Evolutionary conservation across 1,284 basidiomycete genomes (phyloP), one percentile per base, ranked within the genome.

Genomic region (Agaricales sp.): DNA sequence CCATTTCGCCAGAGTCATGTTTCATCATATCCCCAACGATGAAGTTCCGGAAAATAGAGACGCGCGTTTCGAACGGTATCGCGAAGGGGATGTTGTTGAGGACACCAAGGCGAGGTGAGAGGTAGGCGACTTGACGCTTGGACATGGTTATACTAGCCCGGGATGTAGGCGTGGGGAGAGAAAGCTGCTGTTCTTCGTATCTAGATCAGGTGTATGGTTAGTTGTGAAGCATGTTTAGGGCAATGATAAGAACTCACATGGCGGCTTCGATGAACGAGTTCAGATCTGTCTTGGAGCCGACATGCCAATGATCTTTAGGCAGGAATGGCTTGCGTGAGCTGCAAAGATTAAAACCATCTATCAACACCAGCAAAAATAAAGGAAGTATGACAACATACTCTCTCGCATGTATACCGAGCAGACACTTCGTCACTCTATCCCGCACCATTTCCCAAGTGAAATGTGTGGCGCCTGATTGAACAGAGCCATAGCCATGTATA

Each of bases 11-110:
- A 43, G 41, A 8, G 8, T 35, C 11, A 51, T 53, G 56, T 45
- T 53, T 52, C 45, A 41, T 51, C 47, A 60, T 70, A 59, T 92
- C 87, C 52, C 76, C 80, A 55, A 69, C 59, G 45, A 96, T 77
- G 60, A 95, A 96, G 49, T 80, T 71, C 22, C 91, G 75, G 67
- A 98, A 97, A 44, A 98, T 92, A 43, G 83, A 75, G 4, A 98
- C 88, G 18, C 95, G 82, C 0, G 84, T 80, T 52, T 89, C 84
- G 65, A 99, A 99, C 0, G 94, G 95, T 51, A 99, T 89, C 12
- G 92, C 82, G 68, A 99, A 98, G 0, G 95, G 96, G 48, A 98
- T 89, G 63, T 97, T 94, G 69, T 97, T 92, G 47, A 99, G 77
- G 22, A 98, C 77, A 2, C 91, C 90, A 1, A 98, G 75, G 2